These are phyloP conservation scores for Bipolaris victoriae DNA, from an alignment of 2,329 filamentous ascomycete genomes.

Conservation along the genomic window DNA sequence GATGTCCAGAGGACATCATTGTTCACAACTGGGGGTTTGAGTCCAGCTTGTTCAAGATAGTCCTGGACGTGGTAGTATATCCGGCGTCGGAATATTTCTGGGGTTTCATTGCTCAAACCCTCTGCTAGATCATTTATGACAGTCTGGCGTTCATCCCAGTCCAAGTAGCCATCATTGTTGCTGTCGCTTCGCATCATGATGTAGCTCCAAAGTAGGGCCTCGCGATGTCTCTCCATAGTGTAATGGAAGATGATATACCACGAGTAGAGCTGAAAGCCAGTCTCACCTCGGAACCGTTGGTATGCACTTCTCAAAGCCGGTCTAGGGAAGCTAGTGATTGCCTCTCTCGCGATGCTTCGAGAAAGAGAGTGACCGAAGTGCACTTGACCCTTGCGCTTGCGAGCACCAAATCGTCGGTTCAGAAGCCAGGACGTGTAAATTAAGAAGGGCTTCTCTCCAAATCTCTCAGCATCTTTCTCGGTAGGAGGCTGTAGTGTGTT, in stretches of 20 bases:
- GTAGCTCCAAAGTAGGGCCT: slow-evolving; percentile 54
- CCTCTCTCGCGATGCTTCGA: slow-evolving; percentile 49
- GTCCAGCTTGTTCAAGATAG: slow-evolving; percentile 47
- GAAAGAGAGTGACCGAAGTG: slow-evolving; percentile 54
- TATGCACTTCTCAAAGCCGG: slow-evolving; percentile 50
- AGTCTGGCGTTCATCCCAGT: slow-evolving; percentile 49
- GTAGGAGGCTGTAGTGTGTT: slow-evolving; percentile 49
- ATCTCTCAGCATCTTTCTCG: slow-evolving; percentile 40
- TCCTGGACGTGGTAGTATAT: slow-evolving; percentile 50
- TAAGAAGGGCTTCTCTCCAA: slow-evolving; percentile 55
- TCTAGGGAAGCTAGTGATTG: slow-evolving; percentile 52
- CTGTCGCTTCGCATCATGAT: slow-evolving; percentile 50
- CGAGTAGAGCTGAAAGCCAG: slow-evolving; percentile 52
- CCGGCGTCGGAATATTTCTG: slow-evolving; percentile 43
- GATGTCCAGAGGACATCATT: slow-evolving; percentile 53
- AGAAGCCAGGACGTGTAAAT: slow-evolving; percentile 55
- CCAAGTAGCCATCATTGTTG: slow-evolving; percentile 50
- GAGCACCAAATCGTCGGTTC: slow-evolving; percentile 54
- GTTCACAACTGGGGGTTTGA: slow-evolving; percentile 51
- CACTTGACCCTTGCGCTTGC: slow-evolving; percentile 53
- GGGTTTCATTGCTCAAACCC: slow-evolving; percentile 44
- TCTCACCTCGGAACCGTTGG: slow-evolving; percentile 54
- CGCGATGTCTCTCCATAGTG: slow-evolving; percentile 53
- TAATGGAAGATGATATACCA: slow-evolving; percentile 55
- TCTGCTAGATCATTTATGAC: slow-evolving; percentile 49